Evolutionary conservation across 2,329 filamentous ascomycete species (phyloP).

Genomic region (Dothideomycetes sp.): DNA sequence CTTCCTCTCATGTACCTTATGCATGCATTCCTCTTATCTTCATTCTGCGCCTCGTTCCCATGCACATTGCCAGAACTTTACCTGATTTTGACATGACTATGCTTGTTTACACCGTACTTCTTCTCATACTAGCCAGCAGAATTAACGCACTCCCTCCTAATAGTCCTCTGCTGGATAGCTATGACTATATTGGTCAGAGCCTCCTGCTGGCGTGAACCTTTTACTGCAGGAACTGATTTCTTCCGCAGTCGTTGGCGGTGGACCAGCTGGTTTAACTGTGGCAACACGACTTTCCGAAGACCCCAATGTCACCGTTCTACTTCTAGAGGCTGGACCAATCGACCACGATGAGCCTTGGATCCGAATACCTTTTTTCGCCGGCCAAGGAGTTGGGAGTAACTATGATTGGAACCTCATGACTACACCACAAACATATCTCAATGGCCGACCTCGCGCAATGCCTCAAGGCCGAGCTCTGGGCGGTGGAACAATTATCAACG

Average conservation of each 20-base stretch:
- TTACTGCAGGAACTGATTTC: no score
- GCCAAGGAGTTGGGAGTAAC: conserved; percentile 14
- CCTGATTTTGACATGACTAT: no score
- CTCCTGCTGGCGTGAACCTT: no score
- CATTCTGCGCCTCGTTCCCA: no score
- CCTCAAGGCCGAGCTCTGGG: conserved; percentile 21
- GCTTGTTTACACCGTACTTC: no score
- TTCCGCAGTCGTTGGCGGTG: conserved; percentile 18
- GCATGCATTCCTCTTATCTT: no score
- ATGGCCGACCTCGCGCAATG: conserved; percentile 14
- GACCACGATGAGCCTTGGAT: conserved; percentile 14
- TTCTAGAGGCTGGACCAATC: conserved; percentile 20
- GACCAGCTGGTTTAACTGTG: conserved; percentile 18
- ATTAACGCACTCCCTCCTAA: conserved; percentile 16
- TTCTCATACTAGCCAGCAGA: not conserved
- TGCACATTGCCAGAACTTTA: no score
- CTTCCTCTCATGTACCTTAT: no score
- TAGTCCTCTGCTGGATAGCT: conserved; percentile 15
- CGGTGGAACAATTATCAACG: conserved; percentile 23
- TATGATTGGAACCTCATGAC: conserved; percentile 21
- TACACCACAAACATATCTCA: conserved; percentile 15
- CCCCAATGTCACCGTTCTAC: conserved; percentile 17
- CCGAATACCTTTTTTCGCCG: conserved; percentile 18
- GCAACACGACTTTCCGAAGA: conserved; percentile 21
- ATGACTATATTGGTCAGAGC: conserved; percentile 20